Conservation (phyloP, 2,329 filamentous ascomycete genomes). For the Bipolaris victoriae region DNA sequence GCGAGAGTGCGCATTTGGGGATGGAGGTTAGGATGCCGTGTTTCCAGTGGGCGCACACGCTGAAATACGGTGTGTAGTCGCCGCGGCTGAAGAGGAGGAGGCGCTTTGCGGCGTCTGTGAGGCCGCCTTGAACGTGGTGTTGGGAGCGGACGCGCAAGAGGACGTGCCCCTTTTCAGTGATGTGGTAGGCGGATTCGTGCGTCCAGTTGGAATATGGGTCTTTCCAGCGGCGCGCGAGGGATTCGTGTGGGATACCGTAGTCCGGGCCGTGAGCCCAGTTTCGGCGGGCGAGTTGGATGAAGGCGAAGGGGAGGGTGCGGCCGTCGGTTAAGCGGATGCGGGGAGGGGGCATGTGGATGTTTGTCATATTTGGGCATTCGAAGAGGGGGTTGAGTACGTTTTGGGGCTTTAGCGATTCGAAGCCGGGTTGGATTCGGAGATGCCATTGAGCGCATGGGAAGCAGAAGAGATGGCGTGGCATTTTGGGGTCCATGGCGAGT, state of each 20-base stretch:
- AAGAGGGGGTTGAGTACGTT: constrained; percentile 63
- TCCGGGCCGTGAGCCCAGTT: constrained; percentile 56
- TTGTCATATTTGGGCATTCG: constrained; percentile 60
- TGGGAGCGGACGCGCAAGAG: constrained; percentile 65
- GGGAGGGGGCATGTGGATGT: constrained; percentile 58
- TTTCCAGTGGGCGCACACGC: constrained; percentile 66
- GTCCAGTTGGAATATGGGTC: constrained; percentile 59
- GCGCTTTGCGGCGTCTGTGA: constrained; percentile 60
- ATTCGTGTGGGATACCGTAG: constrained; percentile 36
- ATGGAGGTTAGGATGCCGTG: constrained; percentile 65
- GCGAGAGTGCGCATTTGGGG: constrained; percentile 66
- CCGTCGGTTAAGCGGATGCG: constrained; percentile 58
- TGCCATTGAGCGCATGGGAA: constrained; percentile 65
- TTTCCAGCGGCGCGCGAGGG: constrained; percentile 61
- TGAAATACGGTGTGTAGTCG: constrained; percentile 68
- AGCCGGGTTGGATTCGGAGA: constrained; percentile 58
- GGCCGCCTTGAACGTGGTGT: constrained; percentile 56
- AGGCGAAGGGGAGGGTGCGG: constrained; percentile 63
- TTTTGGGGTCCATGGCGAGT: constrained; percentile 55
- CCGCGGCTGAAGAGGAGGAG: constrained; percentile 65
- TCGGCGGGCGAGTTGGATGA: constrained; percentile 63
- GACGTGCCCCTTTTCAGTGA: constrained; percentile 60
- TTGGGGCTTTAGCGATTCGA: constrained; percentile 61
- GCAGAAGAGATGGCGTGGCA: constrained; percentile 65
- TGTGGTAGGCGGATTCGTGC: constrained; percentile 60